phyloP scores from a whole-genome alignment of 257 asterid species.

The Cinchona pubescens region DNA sequence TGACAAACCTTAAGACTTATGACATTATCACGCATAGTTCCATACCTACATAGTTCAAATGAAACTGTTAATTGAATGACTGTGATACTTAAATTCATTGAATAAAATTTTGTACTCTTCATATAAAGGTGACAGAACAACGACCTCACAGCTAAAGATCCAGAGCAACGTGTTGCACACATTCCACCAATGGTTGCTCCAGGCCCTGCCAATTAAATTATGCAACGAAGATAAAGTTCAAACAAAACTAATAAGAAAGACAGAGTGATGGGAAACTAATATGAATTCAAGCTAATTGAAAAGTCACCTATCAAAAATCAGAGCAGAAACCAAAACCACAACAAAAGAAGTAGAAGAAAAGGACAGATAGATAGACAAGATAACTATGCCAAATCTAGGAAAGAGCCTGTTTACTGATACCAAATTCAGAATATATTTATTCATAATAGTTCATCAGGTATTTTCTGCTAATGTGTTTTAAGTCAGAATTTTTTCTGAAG shows the following conservation, averaged over 20 bases:
- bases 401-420: background rate
- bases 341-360: no score
- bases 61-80: constrained; percentile 32
- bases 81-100: background rate
- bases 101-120: background rate
- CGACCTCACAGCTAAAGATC: constrained; percentile 98
- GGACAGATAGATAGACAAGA: no score
- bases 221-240: background rate
- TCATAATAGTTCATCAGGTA: background rate
- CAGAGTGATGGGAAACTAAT: background rate
- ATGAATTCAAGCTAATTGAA: background rate
- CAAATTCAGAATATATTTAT: background rate
- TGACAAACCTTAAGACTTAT: constrained; percentile 84
- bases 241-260: background rate
- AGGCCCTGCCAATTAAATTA: constrained; percentile 58
- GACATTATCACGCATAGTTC: constrained; percentile 98
- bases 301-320: background rate
- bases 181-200: constrained; percentile 99
- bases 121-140: constrained; percentile 16
- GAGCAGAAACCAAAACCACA: background rate
- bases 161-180: constrained; percentile 99
- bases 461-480: background rate
- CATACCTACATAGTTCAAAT: constrained; percentile 80
- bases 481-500: no score
- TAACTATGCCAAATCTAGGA: background rate